Evolutionary conservation across 1,139 yeast species (phyloP).

Genomic region (Sugiyamaella pinicola): DNA sequence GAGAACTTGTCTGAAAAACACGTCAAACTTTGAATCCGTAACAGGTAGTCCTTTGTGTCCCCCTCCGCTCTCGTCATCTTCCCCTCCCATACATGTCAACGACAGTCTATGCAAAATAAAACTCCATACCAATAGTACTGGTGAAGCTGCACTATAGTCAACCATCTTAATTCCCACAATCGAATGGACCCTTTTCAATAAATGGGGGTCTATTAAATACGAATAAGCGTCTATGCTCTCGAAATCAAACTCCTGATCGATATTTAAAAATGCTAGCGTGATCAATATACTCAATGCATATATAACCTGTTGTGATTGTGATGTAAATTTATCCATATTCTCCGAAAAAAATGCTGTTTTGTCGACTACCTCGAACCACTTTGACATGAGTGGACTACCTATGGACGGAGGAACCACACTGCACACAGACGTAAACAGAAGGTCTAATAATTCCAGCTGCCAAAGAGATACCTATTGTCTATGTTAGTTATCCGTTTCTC

Average conservation of each 20-base stretch:
- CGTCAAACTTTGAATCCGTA: slow-evolving; percentile 3
- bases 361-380: slow-evolving; percentile 63
- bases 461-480: slow-evolving; percentile 11
- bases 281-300: slow-evolving; percentile 34
- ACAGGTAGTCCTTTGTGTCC: neutral
- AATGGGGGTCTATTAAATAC: slow-evolving; percentile 49
- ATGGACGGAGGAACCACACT: slow-evolving; percentile 38
- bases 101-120: slow-evolving; percentile 60
- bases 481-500: neutral
- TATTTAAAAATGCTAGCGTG: slow-evolving; percentile 39
- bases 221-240: slow-evolving; percentile 36
- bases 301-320: slow-evolving; percentile 44
- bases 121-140: slow-evolving; percentile 71
- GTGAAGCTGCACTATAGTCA: slow-evolving; percentile 47
- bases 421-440: slow-evolving; percentile 35
- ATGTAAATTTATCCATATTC: slow-evolving; percentile 45
- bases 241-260: slow-evolving; percentile 37
- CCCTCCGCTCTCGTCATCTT: neutral
- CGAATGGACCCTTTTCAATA: slow-evolving; percentile 49
- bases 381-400: slow-evolving; percentile 37
- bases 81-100: slow-evolving; percentile 49
- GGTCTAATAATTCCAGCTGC: slow-evolving; percentile 34
- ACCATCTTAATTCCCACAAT: slow-evolving; percentile 35
- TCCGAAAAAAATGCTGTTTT: slow-evolving; percentile 46
- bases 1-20: slow-evolving; percentile 35